These are phyloP conservation scores for Candida sp. DNA, from an alignment of 1,139 yeast genomes.

Conservation along the genomic window DNA sequence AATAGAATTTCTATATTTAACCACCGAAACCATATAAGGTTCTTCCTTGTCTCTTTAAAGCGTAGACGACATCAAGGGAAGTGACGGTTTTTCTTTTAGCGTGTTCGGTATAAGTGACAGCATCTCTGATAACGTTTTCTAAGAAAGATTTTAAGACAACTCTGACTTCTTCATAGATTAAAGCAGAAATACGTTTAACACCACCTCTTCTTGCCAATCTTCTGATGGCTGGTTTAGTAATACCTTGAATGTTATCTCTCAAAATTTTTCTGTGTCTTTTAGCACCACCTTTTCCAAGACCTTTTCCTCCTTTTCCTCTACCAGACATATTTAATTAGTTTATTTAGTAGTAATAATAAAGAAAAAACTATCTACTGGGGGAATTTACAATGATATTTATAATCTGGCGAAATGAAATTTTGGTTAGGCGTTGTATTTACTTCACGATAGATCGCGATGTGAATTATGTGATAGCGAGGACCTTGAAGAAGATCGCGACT, in stretches of 20 bases:
- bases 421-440: too few species aligned
- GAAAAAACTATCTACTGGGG: too few species aligned
- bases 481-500: too few species aligned
- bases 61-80: constrained; percentile 97
- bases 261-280: constrained; percentile 99
- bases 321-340: constrained; percentile 67
- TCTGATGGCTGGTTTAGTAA: constrained; percentile 99
- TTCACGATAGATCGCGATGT: too few species aligned
- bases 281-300: constrained; percentile 99
- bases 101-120: constrained; percentile 99
- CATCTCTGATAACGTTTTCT: constrained; percentile 97
- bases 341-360: too few species aligned
- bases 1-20: constrained; percentile 33
- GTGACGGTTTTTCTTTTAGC: constrained; percentile 99
- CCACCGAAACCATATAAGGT: constrained; percentile 99
- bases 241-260: constrained; percentile 99
- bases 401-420: too few species aligned
- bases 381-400: too few species aligned
- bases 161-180: constrained; percentile 98
- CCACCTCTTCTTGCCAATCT: constrained; percentile 99
- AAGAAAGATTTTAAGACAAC: constrained; percentile 94
- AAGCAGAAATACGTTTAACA: constrained; percentile 99
- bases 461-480: too few species aligned
- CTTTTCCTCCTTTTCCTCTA: constrained; percentile 99
- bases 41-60: constrained; percentile 99